Evolutionary conservation across 2,329 filamentous ascomycete genomes (phyloP), one percentile per base, ranked within the genome.

Genomic region (Pseudopyrenochaeta lycopersici): DNA sequence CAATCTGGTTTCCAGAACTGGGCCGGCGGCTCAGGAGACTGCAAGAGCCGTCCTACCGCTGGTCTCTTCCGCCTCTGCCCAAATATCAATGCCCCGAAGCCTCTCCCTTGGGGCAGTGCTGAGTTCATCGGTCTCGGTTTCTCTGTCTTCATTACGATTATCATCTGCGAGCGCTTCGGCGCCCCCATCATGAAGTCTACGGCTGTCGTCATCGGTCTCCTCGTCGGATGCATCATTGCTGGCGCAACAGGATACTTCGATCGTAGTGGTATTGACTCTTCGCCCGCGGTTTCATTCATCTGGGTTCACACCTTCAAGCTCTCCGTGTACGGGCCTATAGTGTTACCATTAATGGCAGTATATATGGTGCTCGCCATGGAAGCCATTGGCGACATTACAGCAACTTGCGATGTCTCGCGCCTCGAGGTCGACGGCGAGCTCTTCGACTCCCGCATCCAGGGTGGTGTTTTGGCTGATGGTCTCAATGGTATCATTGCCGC

Each of bases 131-230:
- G 87, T 0, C 83, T 95, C 1, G 91, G 91, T 0, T 93, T 95
- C 77, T 86, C 86, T 39, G 91, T 93, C 31, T 94, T 94, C 69
- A 63, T 89, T 39, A 90, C 88, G 23, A 94, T 95, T 68, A 88
- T 95, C 55, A 71, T 94, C 11, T 91, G 89, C 71, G 91, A 95
- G 74, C 85, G 90, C 10, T 92, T 93, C 64, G 91, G 91, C 1
- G 84, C 90, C 0, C 91, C 91, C 0, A 89, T 95, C 61, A 93
- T 95, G 89, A 93, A 93, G 71, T 90, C 87, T 2, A 89, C 86
- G 7, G 87, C 88, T 12, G 90, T 94, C 29, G 85, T 93, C 36
- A 81, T 92, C 50, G 90, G 91, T 12, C 81, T 93, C 4, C 82
- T 92, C 0, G 81, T 88, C 1, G 91, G 91, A 40, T 93, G 90